Evolutionary conservation across 495 filamentous ascomycete genomes (phyloP).

Genomic region (Talaromyces wortmannii): DNA sequence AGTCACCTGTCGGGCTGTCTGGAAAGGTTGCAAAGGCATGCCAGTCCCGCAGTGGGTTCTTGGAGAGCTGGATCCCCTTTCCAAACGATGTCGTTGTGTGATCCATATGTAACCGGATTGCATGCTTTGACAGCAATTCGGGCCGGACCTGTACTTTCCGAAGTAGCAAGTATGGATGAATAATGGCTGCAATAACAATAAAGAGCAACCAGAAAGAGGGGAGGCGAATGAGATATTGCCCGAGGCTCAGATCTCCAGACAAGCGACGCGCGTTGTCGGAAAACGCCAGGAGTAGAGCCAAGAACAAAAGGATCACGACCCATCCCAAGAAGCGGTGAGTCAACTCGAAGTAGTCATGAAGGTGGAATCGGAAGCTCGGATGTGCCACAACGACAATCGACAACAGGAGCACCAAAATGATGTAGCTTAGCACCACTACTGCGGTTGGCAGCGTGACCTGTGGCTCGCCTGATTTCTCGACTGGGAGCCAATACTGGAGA

Average conservation of each 20-base stretch:
- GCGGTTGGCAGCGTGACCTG: slow-evolving; percentile 17
- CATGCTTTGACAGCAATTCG: slow-evolving; percentile 62
- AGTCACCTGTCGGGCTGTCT: slow-evolving; percentile 18
- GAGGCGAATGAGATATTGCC: slow-evolving; percentile 25
- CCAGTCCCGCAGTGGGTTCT: slow-evolving; percentile 63
- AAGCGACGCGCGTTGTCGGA: slow-evolving; percentile 20
- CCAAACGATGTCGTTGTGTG: slow-evolving; percentile 41
- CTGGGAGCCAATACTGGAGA: slow-evolving; percentile 27
- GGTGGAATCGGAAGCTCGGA: slow-evolving; percentile 35
- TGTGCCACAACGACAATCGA: slow-evolving; percentile 35
- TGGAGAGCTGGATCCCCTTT: slow-evolving; percentile 40
- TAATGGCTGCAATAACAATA: slow-evolving; percentile 26
- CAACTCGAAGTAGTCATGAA: slow-evolving; percentile 51
- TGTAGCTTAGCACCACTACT: slow-evolving; percentile 27
- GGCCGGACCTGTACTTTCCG: slow-evolving; percentile 49
- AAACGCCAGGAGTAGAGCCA: slow-evolving; percentile 31
- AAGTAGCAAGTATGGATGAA: slow-evolving; percentile 36
- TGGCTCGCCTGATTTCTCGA: neutral
- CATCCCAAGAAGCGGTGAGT: slow-evolving; percentile 51
- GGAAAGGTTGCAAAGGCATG: slow-evolving; percentile 77
- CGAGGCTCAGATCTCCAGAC: slow-evolving; percentile 16
- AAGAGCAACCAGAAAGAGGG: slow-evolving; percentile 40
- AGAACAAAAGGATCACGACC: slow-evolving; percentile 41
- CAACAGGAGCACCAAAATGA: slow-evolving; percentile 32
- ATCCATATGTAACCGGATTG: slow-evolving; percentile 63